Base-by-base conservation (phyloP, 192 early-diverging fungal genomes). In the Coemansia sp. region DNA sequence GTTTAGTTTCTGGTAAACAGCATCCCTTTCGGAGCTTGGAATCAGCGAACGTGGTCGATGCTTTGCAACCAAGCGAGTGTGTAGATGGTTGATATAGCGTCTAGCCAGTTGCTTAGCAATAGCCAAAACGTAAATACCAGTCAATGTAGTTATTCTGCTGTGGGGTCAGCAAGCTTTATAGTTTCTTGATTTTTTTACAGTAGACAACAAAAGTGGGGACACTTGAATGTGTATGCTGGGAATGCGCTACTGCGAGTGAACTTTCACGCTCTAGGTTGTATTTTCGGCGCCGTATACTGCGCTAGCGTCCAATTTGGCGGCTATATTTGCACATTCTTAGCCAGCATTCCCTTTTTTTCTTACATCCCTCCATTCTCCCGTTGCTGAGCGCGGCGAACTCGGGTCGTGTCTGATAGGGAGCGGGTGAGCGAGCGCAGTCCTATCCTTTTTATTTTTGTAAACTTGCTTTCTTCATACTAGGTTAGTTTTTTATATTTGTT, bases 101-200 rank as follows among this genome's bases (percentile, higher is more conserved):
- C 83, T 65, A 1, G 83, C 83, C 66, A 85, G 36, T 31, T 85
- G 72, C 72, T 85, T 75, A 0, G 83, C 78, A 67, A 85, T 85
- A 0, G 78, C 75, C 69, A 85, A 44, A 22, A 85, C 83, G 34
- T 85, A 85, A 24, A 85, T 73, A 7, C 83, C 83, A 85, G 44
- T 85, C 83, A 57, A 70, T 70, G 64, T 85, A 78, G 59, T 85
- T 85, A 59, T 85, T 85, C 68, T 80, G 83, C 72, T 85, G 83
- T 55, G 83, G 83, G 36, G 83, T 60, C 57, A 34, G 33, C 31
- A 31, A 16, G 31, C 31, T 36, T 29, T 12, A 16, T 9, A 29
- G 4, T 27, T 55, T 55, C 27, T 31, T 55, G 15, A 31, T 27
- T 31, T 29, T 24, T 6, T 31, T 31, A 16, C 1, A 13, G 47